These are phyloP conservation scores for Candida saitoana DNA, from an alignment of 805 yeast genomes.

Conservation along the genomic window DNA sequence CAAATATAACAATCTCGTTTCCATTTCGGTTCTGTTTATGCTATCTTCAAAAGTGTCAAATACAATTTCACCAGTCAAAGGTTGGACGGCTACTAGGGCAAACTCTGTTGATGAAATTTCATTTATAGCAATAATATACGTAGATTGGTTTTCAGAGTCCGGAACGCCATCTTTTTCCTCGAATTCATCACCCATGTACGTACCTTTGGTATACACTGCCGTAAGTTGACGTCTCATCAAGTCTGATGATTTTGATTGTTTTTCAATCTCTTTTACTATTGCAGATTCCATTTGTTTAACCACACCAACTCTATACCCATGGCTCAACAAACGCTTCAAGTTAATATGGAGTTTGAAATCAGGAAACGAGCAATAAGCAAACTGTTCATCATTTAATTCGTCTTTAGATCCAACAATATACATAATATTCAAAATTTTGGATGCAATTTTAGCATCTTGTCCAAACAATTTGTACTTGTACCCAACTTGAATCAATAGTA, in stretches of 20 bases:
- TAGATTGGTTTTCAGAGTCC: conserved; percentile 22
- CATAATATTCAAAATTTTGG: conserved; percentile 65
- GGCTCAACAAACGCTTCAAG: conserved; percentile 63
- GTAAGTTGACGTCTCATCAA: conserved; percentile 69
- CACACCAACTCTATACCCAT: conserved; percentile 79
- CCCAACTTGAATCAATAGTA: conserved; percentile 84
- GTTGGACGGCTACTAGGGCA: conserved; percentile 61
- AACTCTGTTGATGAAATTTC: conserved; percentile 18
- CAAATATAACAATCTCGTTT: conserved; percentile 68
- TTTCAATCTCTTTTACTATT: conserved; percentile 59
- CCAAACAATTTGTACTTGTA: conserved; percentile 88
- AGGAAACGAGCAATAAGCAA: conserved; percentile 86
- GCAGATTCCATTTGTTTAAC: conserved; percentile 83
- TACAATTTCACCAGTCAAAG: conserved; percentile 70
- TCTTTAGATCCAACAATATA: conserved; percentile 67
- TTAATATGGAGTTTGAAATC: conserved; percentile 70
- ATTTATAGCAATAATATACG: conserved; percentile 44
- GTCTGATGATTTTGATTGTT: conserved; percentile 30
- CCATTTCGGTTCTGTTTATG: conserved; percentile 54
- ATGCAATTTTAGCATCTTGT: conserved; percentile 71
- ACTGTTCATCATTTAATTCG: conserved; percentile 52
- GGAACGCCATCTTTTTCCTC: conserved; percentile 14
- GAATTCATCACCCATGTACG: conserved; percentile 64
- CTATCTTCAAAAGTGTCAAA: conserved; percentile 69
- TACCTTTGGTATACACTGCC: conserved; percentile 74